Percentiles rank a stretch among this genome's conserved stretches.
Evolutionary conservation across 345 rosid genomes (phyloP).

Genomic region (Salix koriyanagi): DNA sequence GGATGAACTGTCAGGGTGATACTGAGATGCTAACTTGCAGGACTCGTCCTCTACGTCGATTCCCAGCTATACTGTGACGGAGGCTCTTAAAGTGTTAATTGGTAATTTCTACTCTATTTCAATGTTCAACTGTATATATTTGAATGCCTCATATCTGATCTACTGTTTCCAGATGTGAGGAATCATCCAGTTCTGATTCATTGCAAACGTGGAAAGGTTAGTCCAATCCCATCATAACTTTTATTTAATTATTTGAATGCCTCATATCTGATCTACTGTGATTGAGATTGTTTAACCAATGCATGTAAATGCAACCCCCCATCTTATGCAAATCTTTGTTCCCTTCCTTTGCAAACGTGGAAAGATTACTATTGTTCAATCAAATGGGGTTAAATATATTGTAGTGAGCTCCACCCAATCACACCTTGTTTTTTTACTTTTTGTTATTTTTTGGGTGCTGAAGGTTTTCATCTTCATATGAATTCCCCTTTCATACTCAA

Average conservation of each 20-base stretch:
- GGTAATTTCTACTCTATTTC: conserved; percentile 34
- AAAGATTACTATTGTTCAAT: too few relatives aligned
- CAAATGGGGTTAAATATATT: too few relatives aligned
- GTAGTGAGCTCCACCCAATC: too few relatives aligned
- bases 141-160: neutral
- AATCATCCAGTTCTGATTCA: conserved; percentile 86
- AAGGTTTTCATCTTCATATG: too few relatives aligned
- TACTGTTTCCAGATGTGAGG: conserved; percentile 60
- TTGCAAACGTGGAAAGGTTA: conserved; percentile 87
- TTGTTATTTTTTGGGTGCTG: too few relatives aligned
- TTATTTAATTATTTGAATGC: neutral
- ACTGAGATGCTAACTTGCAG: conserved; percentile 36
- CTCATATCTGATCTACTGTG: too few relatives aligned
- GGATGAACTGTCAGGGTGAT: neutral
- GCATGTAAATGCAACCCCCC: too few relatives aligned
- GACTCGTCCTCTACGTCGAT: conserved; percentile 43
- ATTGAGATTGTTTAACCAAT: too few relatives aligned
- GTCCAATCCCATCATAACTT: neutral
- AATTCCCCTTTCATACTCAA: too few relatives aligned
- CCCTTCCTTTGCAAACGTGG: too few relatives aligned
- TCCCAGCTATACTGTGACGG: conserved; percentile 51
- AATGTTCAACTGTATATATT: neutral
- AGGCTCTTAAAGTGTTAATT: conserved; percentile 64
- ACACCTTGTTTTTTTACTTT: too few relatives aligned
- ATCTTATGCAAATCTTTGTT: too few relatives aligned